These are phyloP conservation scores for Tetracladium setigerum DNA, from an alignment of 495 filamentous ascomycete genomes.

Conservation along the genomic window DNA sequence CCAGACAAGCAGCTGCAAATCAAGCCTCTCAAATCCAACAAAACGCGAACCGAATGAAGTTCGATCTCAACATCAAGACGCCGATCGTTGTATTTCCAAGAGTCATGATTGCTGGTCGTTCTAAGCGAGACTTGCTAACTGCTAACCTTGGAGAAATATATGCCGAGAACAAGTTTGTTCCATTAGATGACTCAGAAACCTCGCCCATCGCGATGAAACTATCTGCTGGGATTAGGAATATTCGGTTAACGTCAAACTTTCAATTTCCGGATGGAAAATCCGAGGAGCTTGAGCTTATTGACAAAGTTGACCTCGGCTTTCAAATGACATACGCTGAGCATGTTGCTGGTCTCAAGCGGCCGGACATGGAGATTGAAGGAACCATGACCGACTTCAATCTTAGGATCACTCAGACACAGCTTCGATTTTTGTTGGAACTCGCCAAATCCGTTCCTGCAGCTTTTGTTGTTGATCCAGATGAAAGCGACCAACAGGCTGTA, in stretches of 20 bases:
- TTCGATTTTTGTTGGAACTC: slow-evolving; percentile 80
- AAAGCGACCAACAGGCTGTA: slow-evolving; percentile 40
- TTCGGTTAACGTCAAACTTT: slow-evolving; percentile 82
- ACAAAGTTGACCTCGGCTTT: slow-evolving; percentile 91
- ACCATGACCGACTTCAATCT: slow-evolving; percentile 89
- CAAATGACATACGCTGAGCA: slow-evolving; percentile 87
- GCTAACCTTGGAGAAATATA: slow-evolving; percentile 97
- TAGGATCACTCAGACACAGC: slow-evolving; percentile 78
- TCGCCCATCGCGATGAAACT: slow-evolving; percentile 80
- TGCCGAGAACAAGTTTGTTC: slow-evolving; percentile 83
- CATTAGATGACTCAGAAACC: slow-evolving; percentile 62
- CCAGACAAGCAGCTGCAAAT: slow-evolving; percentile 87
- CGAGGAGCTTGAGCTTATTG: slow-evolving; percentile 91
- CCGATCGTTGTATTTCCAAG: slow-evolving; percentile 93
- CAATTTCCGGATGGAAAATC: slow-evolving; percentile 63
- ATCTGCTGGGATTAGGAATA: slow-evolving; percentile 83
- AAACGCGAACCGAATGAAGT: slow-evolving; percentile 80
- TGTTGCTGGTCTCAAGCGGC: slow-evolving; percentile 63
- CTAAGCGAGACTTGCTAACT: slow-evolving; percentile 70
- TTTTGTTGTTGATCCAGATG: slow-evolving; percentile 70
- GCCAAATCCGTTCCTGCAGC: slow-evolving; percentile 78
- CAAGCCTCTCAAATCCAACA: slow-evolving; percentile 91
- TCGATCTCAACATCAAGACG: slow-evolving; percentile 87
- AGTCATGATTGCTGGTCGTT: slow-evolving; percentile 48
- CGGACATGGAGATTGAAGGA: slow-evolving; percentile 86